A percentile compares a stretch with the other conserved stretches of the same genome.
Conservation (phyloP, 768 basidiomycete species). For the Cystobasidiopsis lactophilus region DNA sequence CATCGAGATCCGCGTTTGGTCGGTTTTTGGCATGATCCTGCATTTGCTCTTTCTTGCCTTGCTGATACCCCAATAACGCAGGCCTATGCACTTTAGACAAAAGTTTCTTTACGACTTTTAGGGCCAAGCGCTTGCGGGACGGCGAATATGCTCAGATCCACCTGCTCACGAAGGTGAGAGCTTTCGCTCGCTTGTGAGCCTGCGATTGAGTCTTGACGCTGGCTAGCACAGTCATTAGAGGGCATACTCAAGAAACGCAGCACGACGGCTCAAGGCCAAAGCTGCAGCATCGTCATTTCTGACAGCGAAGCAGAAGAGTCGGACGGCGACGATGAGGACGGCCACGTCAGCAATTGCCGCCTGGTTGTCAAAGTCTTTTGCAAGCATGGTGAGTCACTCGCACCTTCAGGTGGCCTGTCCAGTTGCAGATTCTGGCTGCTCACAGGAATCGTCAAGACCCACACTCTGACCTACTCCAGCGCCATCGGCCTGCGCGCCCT, state of each 20-base stretch:
- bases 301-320: not conserved
- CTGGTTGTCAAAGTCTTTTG: not conserved
- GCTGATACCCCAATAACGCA: too few species aligned
- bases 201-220: not conserved
- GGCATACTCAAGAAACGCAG: not conserved
- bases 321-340: not conserved
- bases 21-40: too few species aligned
- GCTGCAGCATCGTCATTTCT: not conserved
- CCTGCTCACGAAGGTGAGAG: not conserved
- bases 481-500: not conserved
- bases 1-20: not conserved
- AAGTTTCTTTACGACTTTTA: not conserved
- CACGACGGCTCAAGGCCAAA: not conserved
- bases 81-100: not conserved
- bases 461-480: not conserved
- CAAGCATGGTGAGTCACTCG: not conserved
- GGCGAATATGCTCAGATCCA: not conserved
- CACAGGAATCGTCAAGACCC: not conserved
- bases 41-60: too few species aligned
- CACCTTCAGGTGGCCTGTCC: not conserved
- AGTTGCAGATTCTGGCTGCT: not conserved
- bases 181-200: not conserved
- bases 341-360: not conserved
- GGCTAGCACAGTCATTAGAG: not conserved
- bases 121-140: not conserved